These are phyloP conservation scores for Hibiscus mutabilis DNA, from an alignment of 345 rosid genomes.

Conservation along the genomic window DNA sequence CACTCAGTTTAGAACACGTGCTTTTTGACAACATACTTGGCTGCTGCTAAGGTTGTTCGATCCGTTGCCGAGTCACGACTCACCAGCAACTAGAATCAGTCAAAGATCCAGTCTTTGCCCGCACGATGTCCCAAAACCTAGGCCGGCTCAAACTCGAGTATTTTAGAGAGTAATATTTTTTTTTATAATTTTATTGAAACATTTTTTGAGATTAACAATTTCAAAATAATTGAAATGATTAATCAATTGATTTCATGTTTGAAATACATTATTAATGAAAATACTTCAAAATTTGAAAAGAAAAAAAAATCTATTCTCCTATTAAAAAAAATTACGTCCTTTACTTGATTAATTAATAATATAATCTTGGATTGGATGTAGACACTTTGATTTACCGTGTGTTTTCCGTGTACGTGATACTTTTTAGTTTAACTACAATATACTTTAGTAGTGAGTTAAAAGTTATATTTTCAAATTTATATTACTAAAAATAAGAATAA, in stretches of 20 bases:
- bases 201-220: too few relatives aligned
- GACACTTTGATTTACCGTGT: not conserved
- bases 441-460: not conserved
- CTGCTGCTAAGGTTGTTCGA: not conserved
- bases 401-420: not conserved
- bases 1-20: slow-evolving; percentile 7
- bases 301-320: too few relatives aligned
- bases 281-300: too few relatives aligned
- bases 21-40: not conserved
- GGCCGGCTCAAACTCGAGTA: not conserved
- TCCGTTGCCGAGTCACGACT: not conserved
- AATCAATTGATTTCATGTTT: too few relatives aligned
- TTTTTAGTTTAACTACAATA: not conserved
- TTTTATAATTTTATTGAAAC: too few relatives aligned
- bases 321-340: not conserved
- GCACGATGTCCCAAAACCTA: not conserved
- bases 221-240: too few relatives aligned
- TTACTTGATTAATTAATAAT: not conserved
- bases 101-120: not conserved
- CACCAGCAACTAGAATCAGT: not conserved
- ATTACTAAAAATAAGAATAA: too few relatives aligned
- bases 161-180: too few relatives aligned
- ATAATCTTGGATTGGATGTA: not conserved
- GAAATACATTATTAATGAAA: too few relatives aligned
- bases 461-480: too few relatives aligned